Conservation (phyloP, 2,329 filamentous ascomycete genomes). For the Colletotrichum paranaense region DNA sequence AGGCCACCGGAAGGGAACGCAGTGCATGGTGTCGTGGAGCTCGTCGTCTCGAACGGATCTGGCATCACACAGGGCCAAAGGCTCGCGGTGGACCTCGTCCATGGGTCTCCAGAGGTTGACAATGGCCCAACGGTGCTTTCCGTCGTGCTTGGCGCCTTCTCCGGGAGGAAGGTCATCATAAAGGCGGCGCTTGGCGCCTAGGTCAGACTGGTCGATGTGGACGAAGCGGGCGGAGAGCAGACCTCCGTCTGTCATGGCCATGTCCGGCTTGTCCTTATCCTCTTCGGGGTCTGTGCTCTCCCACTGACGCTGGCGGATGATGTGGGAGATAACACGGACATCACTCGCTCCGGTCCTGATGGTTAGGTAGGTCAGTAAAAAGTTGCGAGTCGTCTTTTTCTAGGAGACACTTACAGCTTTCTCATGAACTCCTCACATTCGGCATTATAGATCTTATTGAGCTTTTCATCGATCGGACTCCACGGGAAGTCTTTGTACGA, state of each 20-base stretch:
- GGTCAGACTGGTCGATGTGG: constrained; percentile 68
- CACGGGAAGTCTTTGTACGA: constrained; percentile 15
- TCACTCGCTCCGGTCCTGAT: background rate
- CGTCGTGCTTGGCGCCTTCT: constrained; percentile 15
- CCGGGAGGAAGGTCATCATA: constrained; percentile 18
- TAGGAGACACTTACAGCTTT: background rate
- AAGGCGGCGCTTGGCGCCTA: constrained; percentile 44
- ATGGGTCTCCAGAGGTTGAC: constrained; percentile 58
- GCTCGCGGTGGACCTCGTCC: constrained; percentile 55
- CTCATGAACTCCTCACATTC: constrained; percentile 17
- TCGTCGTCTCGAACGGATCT: constrained; percentile 49
- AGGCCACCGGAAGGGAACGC: constrained; percentile 39
- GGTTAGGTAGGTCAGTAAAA: background rate
- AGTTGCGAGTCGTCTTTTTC: background rate
- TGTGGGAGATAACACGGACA: constrained; percentile 13
- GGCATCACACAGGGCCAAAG: constrained; percentile 52
- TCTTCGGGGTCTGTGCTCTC: constrained; percentile 4
- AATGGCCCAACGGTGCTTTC: constrained; percentile 29
- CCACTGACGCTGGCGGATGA: constrained; percentile 12
- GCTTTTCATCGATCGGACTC: constrained; percentile 17
- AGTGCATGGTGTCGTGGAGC: constrained; percentile 39
- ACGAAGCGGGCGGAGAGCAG: constrained; percentile 39
- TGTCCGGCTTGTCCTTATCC: constrained; percentile 10
- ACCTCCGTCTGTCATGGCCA: constrained; percentile 16
- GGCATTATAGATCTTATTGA: background rate